Conservation (phyloP, 306 rosid species). For the Prunus davidiana region DNA sequence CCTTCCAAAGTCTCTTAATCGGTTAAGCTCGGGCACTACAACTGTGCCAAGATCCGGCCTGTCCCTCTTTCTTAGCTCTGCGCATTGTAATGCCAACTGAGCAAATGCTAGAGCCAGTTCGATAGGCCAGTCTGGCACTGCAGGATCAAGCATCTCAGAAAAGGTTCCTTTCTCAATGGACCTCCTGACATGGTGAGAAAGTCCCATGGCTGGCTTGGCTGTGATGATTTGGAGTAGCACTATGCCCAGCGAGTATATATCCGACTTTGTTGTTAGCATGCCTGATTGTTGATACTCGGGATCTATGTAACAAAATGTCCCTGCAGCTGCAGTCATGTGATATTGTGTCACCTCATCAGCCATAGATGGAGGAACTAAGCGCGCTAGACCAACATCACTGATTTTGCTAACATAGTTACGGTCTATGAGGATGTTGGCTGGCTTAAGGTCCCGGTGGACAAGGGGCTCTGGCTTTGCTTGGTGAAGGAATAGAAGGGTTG, state of each 20-base stretch:
- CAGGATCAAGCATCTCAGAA: slow-evolving; percentile 63
- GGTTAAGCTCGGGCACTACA: slow-evolving; percentile 71
- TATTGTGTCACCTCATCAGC: slow-evolving; percentile 74
- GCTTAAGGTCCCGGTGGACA: slow-evolving; percentile 94
- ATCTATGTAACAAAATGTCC: slow-evolving; percentile 96
- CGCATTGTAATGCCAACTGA: slow-evolving; percentile 63
- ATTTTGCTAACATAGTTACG: slow-evolving; percentile 79
- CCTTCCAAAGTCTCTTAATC: slow-evolving; percentile 58
- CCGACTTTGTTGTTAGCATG: slow-evolving; percentile 73
- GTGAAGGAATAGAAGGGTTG: slow-evolving; percentile 90
- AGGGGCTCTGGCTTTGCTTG: slow-evolving; percentile 94
- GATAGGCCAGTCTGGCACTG: slow-evolving; percentile 77
- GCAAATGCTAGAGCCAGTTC: slow-evolving; percentile 70
- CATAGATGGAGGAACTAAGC: slow-evolving; percentile 79
- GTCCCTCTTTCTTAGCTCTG: slow-evolving; percentile 82
- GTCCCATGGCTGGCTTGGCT: slow-evolving; percentile 88
- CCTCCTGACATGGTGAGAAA: slow-evolving; percentile 70
- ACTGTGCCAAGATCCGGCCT: slow-evolving; percentile 79
- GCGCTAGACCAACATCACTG: slow-evolving; percentile 84
- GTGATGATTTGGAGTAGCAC: slow-evolving; percentile 85
- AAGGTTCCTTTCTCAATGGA: slow-evolving; percentile 62
- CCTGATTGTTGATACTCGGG: slow-evolving; percentile 97
- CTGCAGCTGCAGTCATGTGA: slow-evolving; percentile 95
- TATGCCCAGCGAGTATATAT: slow-evolving; percentile 79
- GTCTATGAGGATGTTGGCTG: slow-evolving; percentile 85